These are phyloP conservation scores for Aspergillus thermomutatus DNA, from an alignment of 2,329 filamentous ascomycete species.

Conservation along the genomic window DNA sequence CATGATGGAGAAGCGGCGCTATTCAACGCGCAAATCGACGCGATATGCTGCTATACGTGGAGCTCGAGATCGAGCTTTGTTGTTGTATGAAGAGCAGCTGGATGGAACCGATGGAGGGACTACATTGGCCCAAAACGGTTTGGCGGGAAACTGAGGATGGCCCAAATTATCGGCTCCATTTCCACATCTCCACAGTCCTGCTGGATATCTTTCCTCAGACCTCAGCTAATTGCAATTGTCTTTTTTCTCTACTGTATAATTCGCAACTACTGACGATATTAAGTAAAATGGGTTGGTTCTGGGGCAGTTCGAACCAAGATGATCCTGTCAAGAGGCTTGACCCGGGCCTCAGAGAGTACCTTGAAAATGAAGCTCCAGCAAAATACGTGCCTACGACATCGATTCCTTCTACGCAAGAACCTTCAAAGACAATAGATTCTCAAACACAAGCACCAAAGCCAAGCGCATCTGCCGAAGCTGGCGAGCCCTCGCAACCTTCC, in stretches of 20 bases:
- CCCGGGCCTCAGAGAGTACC: conserved; percentile 76
- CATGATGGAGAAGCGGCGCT: conserved; percentile 34
- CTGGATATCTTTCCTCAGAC: not conserved
- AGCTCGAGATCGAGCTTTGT: not conserved
- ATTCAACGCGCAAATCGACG: conserved; percentile 25
- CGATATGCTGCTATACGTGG: conserved; percentile 12
- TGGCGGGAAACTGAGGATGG: conserved; percentile 15
- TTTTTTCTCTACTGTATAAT: not conserved
- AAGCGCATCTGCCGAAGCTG: conserved; percentile 12
- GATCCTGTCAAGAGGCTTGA: conserved; percentile 74
- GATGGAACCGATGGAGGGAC: conserved; percentile 6
- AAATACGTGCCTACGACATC: conserved; percentile 54
- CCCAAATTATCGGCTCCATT: conserved; percentile 2
- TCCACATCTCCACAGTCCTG: conserved; percentile 9
- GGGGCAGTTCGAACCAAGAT: conserved; percentile 51
- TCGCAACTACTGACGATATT: not conserved
- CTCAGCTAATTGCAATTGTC: not conserved
- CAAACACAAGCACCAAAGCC: conserved; percentile 19
- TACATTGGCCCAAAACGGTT: conserved; percentile 17
- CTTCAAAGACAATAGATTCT: conserved; percentile 20
- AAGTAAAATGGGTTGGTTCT: conserved; percentile 63
- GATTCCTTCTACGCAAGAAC: conserved; percentile 17
- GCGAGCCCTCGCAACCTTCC: conserved; percentile 30
- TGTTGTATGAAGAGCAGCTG: not conserved
- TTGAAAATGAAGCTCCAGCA: conserved; percentile 75